Percentiles rank a stretch among this genome's conserved stretches.
Evolutionary conservation across 768 basidiomycete genomes (phyloP).

Genomic region (Cyclocybe aegerita): DNA sequence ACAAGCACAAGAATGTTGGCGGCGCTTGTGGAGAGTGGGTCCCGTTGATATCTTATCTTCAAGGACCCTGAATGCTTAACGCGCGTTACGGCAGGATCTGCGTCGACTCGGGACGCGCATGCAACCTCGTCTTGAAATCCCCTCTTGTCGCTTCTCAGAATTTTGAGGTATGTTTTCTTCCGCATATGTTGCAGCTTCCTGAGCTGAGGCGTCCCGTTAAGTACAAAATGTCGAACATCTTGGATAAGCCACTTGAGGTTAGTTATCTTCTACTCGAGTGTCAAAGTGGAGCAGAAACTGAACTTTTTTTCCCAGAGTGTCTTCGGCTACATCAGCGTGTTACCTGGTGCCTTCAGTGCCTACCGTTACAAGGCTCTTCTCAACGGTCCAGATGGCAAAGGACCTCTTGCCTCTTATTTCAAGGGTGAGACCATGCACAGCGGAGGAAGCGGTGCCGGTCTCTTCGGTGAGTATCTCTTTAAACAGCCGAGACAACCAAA

Average conservation of each 20-base stretch:
- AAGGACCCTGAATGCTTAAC: constrained; percentile 3
- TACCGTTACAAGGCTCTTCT: constrained; percentile 86
- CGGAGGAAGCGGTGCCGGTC: constrained; percentile 56
- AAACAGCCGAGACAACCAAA: too few relatives aligned
- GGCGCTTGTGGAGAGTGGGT: constrained; percentile 93
- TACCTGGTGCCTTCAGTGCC: constrained; percentile 92
- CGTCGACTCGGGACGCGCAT: constrained; percentile 76
- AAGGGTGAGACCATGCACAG: constrained; percentile 89
- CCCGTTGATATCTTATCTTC: neutral
- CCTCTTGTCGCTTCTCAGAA: constrained; percentile 93
- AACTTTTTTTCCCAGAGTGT: constrained; percentile 50
- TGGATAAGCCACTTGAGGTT: constrained; percentile 94
- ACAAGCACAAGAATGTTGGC: constrained; percentile 81
- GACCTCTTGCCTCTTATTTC: constrained; percentile 91
- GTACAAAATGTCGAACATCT: constrained; percentile 96
- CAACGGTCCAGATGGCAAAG: constrained; percentile 86
- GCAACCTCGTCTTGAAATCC: constrained; percentile 67
- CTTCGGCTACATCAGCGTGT: constrained; percentile 83
- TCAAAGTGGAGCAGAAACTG: neutral
- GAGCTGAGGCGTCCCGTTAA: constrained; percentile 16
- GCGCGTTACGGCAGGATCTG: constrained; percentile 54
- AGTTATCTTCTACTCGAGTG: constrained; percentile 13
- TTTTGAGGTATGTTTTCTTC: constrained; percentile 62
- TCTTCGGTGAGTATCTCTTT: constrained; percentile 52
- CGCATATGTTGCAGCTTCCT: neutral